Conservation (phyloP, 441 rosid genomes). For the Cnidoscolus chayamansa region DNA sequence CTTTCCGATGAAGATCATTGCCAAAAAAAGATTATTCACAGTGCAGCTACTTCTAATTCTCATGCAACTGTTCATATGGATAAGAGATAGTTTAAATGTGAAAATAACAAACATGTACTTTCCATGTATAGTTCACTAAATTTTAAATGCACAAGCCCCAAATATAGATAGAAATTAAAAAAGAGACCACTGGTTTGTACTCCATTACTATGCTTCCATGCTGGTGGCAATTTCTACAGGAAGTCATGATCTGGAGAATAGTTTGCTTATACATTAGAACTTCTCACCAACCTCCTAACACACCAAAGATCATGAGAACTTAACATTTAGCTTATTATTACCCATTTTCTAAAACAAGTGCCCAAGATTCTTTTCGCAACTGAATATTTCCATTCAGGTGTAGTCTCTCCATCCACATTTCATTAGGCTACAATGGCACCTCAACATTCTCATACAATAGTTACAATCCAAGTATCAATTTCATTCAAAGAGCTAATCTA, state of each 20-base stretch:
- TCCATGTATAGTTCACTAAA: neutral
- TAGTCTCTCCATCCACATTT: conserved; percentile 3
- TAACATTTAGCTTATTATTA: neutral
- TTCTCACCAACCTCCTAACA: neutral
- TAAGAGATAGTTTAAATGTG: neutral
- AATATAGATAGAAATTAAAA: neutral
- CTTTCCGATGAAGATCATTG: neutral
- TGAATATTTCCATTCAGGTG: neutral
- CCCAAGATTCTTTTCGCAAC: neutral
- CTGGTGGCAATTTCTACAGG: neutral
- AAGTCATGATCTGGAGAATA: neutral
- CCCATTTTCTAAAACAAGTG: neutral
- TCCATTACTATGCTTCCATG: neutral
- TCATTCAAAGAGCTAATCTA: neutral
- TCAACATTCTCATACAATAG: neutral
- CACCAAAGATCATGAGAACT: neutral
- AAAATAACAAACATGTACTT: neutral
- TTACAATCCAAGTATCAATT: neutral
- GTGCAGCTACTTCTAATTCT: neutral
- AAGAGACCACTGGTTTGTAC: neutral
- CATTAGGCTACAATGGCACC: neutral
- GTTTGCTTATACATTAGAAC: neutral
- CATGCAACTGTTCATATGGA: neutral
- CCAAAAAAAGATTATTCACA: neutral
- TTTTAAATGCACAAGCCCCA: neutral